phyloP scores from a whole-genome alignment of 2,329 filamentous ascomycete species.

The Emergomyces orientalis region DNA sequence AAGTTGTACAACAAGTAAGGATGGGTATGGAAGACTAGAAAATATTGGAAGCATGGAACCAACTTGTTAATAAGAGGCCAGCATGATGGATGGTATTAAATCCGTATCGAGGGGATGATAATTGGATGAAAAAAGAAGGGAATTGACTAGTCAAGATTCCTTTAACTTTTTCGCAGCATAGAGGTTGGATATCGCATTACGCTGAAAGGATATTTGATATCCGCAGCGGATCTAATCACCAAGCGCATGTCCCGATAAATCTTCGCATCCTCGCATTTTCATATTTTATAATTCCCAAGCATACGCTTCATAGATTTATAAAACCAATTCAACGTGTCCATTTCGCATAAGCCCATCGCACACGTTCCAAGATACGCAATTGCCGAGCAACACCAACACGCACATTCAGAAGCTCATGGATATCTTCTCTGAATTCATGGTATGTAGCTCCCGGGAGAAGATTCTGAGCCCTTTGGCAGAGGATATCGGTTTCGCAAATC shows the following conservation, averaged over 20 bases:
- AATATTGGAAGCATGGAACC: too few species aligned
- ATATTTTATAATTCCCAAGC: background rate
- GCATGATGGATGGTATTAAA: too few species aligned
- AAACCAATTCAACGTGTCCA: slow-evolving; percentile 46
- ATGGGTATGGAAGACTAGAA: too few species aligned
- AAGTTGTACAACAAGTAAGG: too few species aligned
- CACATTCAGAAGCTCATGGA: slow-evolving; percentile 76
- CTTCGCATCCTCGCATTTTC: too few species aligned
- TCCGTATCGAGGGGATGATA: too few species aligned
- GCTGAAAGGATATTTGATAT: too few species aligned
- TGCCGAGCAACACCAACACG: slow-evolving; percentile 67
- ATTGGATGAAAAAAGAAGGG: too few species aligned
- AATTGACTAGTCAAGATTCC: too few species aligned
- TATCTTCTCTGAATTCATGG: slow-evolving; percentile 79
- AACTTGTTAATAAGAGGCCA: too few species aligned
- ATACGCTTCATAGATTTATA: background rate
- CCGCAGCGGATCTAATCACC: background rate
- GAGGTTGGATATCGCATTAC: too few species aligned
- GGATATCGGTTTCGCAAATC: slow-evolving; percentile 77
- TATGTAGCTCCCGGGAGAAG: slow-evolving; percentile 66
- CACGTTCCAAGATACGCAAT: slow-evolving; percentile 67
- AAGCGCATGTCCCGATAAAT: background rate
- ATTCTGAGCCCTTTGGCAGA: slow-evolving; percentile 58
- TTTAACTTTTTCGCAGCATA: too few species aligned
- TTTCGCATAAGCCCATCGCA: slow-evolving; percentile 81